These are phyloP conservation scores for Cyclocybe aegerita DNA, from an alignment of 768 basidiomycete genomes.

Conservation along the genomic window DNA sequence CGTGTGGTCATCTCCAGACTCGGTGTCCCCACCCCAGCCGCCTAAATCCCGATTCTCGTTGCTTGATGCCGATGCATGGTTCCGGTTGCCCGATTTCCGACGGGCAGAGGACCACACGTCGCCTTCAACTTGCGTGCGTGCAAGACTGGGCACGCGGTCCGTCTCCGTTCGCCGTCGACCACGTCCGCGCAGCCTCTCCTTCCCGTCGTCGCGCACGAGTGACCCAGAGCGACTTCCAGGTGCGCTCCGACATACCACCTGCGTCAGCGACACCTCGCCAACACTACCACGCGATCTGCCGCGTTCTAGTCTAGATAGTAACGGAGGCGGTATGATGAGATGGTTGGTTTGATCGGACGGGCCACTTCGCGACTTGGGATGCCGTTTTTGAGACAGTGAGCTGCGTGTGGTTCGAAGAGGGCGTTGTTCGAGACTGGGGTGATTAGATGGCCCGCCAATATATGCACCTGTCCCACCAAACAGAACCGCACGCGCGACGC, in stretches of 20 bases:
- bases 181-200: constrained; percentile 20
- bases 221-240: constrained; percentile 65
- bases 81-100: constrained; percentile 8
- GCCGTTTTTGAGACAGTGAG: constrained; percentile 36
- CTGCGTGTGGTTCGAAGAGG: constrained; percentile 35
- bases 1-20: constrained; percentile 21
- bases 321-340: constrained; percentile 31
- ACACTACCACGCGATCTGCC: constrained; percentile 34
- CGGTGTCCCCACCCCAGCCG: constrained; percentile 22
- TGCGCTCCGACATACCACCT: constrained; percentile 69
- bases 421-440: constrained; percentile 1
- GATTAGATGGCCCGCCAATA: constrained; percentile 39
- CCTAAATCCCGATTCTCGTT: constrained; percentile 26
- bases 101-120: constrained; percentile 46
- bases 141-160: constrained; percentile 55
- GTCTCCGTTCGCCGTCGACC: constrained; percentile 24
- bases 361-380: constrained; percentile 18
- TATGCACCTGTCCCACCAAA: constrained; percentile 48
- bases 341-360: constrained; percentile 37
- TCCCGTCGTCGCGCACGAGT: constrained; percentile 24
- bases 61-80: neutral
- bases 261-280: constrained; percentile 47
- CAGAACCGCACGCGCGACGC: constrained; percentile 65
- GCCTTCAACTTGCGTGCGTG: constrained; percentile 59
- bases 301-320: constrained; percentile 35